Base-by-base conservation (phyloP, 2,329 filamentous ascomycete genomes). In the Epichloe festucae region DNA sequence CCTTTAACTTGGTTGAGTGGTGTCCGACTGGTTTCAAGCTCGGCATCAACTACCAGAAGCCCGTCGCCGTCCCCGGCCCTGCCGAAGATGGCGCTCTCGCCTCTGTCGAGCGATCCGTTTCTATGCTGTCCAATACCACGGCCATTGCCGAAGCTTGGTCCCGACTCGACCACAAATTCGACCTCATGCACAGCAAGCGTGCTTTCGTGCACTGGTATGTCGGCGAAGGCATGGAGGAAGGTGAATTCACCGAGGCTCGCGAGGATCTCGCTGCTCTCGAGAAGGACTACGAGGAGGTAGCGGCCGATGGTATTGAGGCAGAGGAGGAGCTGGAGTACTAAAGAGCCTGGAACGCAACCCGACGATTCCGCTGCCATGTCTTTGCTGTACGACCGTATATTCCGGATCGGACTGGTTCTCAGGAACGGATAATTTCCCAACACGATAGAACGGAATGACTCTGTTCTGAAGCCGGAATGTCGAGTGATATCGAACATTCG, bases 221-320 rank as follows among this genome's bases (percentile, higher is more conserved):
- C 50, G 87, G 87, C 58, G 87, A 93, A 73, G 87, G 87, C 72
- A 93, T 93, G 87, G 87, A 93, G 74, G 87, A 93, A 69, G 87
- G 87, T 62, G 87, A 93, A 70, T 93, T 93, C 74, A 86, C 83
- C 56, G 87, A 93, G 71, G 87, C 87, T 55, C 84, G 87, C 60
- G 87, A 93, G 73, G 87, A 93, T 67, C 75, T 93, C 55, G 87
- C 87, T 56, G 87, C 87, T 46, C 75, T 93, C 36, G 87, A 91
- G 76, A 87, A 85, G 74, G 87, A 91, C 63, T 91, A 91, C 66
- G 86, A 89, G 70, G 87, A 90, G 76, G 86, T 90, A 60, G 86
- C 85, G 55, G 79, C 75, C 65, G 86, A 90, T 69, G 87, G 84
- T 58, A 71, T 74, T 57, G 73, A 83, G 59, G 73, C 78, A 15